Conservation (phyloP, 148 eudicot genomes). For the Camellia granthamiana region DNA sequence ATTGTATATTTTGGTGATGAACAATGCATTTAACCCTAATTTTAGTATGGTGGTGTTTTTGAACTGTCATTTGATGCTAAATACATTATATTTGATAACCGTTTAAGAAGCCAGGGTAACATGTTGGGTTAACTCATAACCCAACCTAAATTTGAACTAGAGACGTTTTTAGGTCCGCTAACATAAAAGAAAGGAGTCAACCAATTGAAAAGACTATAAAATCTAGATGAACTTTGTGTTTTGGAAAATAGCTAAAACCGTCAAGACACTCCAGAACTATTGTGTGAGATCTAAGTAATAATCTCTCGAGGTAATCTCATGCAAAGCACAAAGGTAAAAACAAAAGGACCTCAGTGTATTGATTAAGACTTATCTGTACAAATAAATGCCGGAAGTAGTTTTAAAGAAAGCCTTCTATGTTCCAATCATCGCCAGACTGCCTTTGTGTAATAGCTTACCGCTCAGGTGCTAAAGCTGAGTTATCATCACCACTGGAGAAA, state of each 20-base stretch:
- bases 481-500: not conserved
- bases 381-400: not conserved
- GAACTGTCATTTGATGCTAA: no score
- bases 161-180: not conserved
- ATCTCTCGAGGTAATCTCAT: slow-evolving; percentile 9
- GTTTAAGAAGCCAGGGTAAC: not conserved
- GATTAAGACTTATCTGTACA: slow-evolving; percentile 12
- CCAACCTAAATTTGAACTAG: not conserved
- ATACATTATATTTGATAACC: no score
- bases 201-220: not conserved
- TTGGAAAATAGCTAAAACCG: not conserved
- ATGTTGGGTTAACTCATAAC: not conserved
- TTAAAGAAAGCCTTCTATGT: not conserved
- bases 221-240: not conserved
- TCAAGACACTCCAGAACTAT: not conserved
- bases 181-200: not conserved
- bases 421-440: not conserved
- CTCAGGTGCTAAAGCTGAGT: slow-evolving; percentile 6
- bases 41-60: no score
- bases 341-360: not conserved
- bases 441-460: slow-evolving; percentile 1
- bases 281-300: not conserved
- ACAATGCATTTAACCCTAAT: no score
- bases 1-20: no score
- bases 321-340: not conserved